Base-by-base conservation (phyloP, 768 basidiomycete genomes). In the Rhodotorula babjevae region DNA sequence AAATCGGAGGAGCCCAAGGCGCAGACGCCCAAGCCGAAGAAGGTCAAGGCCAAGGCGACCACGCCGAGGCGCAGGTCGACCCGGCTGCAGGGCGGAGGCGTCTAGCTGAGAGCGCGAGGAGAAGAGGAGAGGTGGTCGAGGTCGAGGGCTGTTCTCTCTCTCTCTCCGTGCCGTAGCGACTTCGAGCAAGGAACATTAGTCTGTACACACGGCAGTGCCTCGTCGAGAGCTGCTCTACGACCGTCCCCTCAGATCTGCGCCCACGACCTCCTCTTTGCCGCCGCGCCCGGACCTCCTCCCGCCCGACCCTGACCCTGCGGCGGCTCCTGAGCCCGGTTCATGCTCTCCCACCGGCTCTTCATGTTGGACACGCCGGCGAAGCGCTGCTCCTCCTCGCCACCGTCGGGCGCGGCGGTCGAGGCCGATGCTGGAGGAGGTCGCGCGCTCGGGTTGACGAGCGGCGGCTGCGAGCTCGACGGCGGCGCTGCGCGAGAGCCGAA, bases 361-460 rank as follows among this genome's bases (percentile, higher is more conserved):
- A 78, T 73, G 66, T 67, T 78, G 23, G 65, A 40, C 33, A 78
- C 78, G 6, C 78, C 78, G 19, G 68, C 68, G 57, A 77, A 78
- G 25, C 65, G 64, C 64, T 75, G 63, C 53, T 77, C 76, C 36
- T 71, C 65, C 23, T 62, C 73, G 27, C 47, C 63, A 2, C 25
- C 18, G 7, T 21, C 61, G 18, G 10, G 42, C 27, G n/a, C 21
- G 33, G 18, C 52, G 58, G 33, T 2, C 25, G 21, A 3, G 40
- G 33, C 58, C 10, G 15, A 10, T 3, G 11, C n/a, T 4, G 53
- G n/a, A 14, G n/a, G 52, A 10, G 9, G 52, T 7, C 49, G 16
- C 21, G 49, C 49, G 16, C 49, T 50, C 21, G 18, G 5, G 53
- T 33, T 5, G 36, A 36, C 36, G 36, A 11, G 3, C 47, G 10